A percentile compares a stretch with the other conserved stretches of the same genome.
phyloP scores from a whole-genome alignment of 495 filamentous ascomycete species.

The Daldinia concentrica region DNA sequence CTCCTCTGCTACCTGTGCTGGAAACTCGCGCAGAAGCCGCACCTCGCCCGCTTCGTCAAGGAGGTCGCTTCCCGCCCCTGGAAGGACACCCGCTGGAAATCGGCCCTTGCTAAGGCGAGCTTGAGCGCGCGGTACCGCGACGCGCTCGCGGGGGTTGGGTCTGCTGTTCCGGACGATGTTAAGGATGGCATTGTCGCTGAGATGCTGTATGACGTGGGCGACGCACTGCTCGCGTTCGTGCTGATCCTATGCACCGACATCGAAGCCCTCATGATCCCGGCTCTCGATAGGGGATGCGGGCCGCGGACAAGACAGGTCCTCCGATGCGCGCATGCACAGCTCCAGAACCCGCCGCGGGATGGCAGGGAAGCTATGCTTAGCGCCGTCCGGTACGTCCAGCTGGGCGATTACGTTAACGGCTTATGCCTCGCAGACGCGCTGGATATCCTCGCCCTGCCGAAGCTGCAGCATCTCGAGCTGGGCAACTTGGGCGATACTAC shows the following conservation, averaged over 20 bases:
- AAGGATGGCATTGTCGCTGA: not conserved
- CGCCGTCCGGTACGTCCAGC: constrained; percentile 6
- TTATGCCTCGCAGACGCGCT: constrained; percentile 8
- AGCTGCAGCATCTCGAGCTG: constrained; percentile 12
- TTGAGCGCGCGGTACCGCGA: not conserved
- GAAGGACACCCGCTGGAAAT: constrained; percentile 4
- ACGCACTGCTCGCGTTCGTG: constrained; percentile 10
- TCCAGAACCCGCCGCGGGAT: not conserved
- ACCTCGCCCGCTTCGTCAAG: constrained; percentile 10
- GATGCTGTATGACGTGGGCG: constrained; percentile 1
- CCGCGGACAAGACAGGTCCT: constrained; percentile 6
- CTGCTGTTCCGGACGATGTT: not conserved
- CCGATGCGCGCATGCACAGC: not conserved
- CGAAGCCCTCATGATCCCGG: constrained; percentile 4
- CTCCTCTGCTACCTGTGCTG: constrained; percentile 6
- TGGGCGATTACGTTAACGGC: constrained; percentile 10
- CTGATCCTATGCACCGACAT: constrained; percentile 4
- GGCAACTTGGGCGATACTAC: constrained; percentile 10
- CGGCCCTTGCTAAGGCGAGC: not conserved
- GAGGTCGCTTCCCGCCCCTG: constrained; percentile 7
- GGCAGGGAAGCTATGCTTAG: not conserved
- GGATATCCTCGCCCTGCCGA: constrained; percentile 10
- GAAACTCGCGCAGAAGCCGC: constrained; percentile 7
- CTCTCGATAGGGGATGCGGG: constrained; percentile 9
- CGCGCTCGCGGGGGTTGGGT: not conserved